These are phyloP conservation scores for Larix sibirica DNA, from an alignment of 83 land plant genomes.

Conservation along the genomic window DNA sequence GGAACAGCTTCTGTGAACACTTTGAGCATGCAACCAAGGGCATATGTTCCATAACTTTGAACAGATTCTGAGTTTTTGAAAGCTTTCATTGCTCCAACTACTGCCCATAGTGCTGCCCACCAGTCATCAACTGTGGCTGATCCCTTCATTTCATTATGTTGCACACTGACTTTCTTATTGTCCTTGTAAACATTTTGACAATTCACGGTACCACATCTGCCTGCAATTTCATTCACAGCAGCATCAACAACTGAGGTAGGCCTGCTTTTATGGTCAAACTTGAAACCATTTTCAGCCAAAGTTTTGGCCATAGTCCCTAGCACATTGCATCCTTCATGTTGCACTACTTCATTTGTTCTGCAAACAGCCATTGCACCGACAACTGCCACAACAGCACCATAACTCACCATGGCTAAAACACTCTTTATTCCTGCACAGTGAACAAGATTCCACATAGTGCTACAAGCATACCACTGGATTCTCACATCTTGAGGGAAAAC, in stretches of 20 bases:
- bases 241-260: not conserved
- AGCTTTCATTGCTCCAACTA: slow-evolving; percentile 27
- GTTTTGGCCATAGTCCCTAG: slow-evolving; percentile 23
- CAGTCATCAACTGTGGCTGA: slow-evolving; percentile 11
- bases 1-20: slow-evolving; percentile 18
- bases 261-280: slow-evolving; percentile 5
- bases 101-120: slow-evolving; percentile 31
- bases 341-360: slow-evolving; percentile 29
- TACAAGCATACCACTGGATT: slow-evolving; percentile 41
- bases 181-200: not conserved
- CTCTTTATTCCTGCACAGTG: slow-evolving; percentile 25
- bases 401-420: slow-evolving; percentile 22
- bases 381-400: slow-evolving; percentile 27
- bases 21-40: slow-evolving; percentile 28
- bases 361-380: slow-evolving; percentile 31
- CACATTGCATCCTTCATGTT: slow-evolving; percentile 33
- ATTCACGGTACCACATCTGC: no score
- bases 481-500: slow-evolving; percentile 29
- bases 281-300: slow-evolving; percentile 24
- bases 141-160: not conserved
- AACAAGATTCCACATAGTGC: slow-evolving; percentile 31
- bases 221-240: not conserved
- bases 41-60: slow-evolving; percentile 33
- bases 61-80: slow-evolving; percentile 27
- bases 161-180: not conserved